A percentile compares a stretch with the other conserved stretches of the same genome.
Conservation (phyloP, 805 yeast genomes). For the Cyberlindnera euphorbiiphila region DNA sequence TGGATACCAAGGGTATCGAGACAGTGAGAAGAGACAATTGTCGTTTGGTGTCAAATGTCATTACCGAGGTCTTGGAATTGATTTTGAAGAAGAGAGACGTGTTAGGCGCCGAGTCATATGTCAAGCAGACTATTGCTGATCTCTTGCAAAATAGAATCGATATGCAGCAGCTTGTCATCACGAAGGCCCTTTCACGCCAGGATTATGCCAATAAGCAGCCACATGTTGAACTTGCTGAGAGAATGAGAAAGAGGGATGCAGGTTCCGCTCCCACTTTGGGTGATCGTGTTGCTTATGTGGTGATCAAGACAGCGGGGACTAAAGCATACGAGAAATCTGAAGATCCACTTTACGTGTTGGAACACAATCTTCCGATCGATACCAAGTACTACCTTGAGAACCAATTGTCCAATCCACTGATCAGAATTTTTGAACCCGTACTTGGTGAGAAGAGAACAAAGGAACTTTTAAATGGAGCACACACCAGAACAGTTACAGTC, state of each 20-base stretch:
- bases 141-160: conserved; percentile 88
- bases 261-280: conserved; percentile 97
- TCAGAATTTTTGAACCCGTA: conserved; percentile 92
- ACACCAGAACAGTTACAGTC: conserved; percentile 72
- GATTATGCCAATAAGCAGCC: conserved; percentile 97
- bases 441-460: conserved; percentile 82
- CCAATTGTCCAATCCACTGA: conserved; percentile 87
- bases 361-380: conserved; percentile 89
- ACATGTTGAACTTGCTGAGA: conserved; percentile 91
- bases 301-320: conserved; percentile 71
- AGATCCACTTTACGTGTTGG: conserved; percentile 91
- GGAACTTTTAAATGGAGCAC: conserved; percentile 77
- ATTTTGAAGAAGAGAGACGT: conserved; percentile 88
- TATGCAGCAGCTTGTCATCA: conserved; percentile 87
- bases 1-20: conserved; percentile 98
- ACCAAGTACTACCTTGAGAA: conserved; percentile 91
- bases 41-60: conserved; percentile 88
- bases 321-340: conserved; percentile 95
- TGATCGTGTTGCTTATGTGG: conserved; percentile 97
- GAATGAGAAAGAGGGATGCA: conserved; percentile 94
- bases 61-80: conserved; percentile 81
- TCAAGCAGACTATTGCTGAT: conserved; percentile 84
- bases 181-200: conserved; percentile 79
- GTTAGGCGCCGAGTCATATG: conserved; percentile 76
- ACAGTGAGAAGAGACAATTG: conserved; percentile 98